phyloP scores from a whole-genome alignment of 2,329 filamentous ascomycete species.

The Lithohypha guttulata region DNA sequence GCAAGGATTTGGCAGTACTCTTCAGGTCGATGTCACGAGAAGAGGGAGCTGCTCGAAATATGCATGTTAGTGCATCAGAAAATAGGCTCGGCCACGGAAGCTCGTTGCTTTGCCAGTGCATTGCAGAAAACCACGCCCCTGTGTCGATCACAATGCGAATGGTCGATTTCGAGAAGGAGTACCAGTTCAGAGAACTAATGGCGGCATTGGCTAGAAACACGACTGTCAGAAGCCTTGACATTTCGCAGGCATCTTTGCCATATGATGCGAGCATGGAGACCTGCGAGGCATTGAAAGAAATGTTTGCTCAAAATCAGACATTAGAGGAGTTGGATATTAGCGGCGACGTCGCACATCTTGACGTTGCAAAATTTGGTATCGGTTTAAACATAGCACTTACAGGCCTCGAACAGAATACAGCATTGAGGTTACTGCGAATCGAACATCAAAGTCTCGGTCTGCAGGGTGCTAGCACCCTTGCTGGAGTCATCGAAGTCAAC shows the following conservation, averaged over 20 bases:
- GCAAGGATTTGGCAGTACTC: constrained; percentile 53
- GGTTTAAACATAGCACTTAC: constrained; percentile 56
- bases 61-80: constrained; percentile 57
- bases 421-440: constrained; percentile 52
- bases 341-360: constrained; percentile 60
- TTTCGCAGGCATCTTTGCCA: constrained; percentile 59
- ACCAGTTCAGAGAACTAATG: constrained; percentile 53
- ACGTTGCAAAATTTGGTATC: constrained; percentile 57
- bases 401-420: constrained; percentile 53
- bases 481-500: constrained; percentile 57
- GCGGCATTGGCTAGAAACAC: constrained; percentile 52
- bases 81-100: constrained; percentile 40
- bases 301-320: constrained; percentile 58
- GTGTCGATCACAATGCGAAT: constrained; percentile 55
- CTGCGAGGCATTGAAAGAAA: constrained; percentile 49
- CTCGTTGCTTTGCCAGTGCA: constrained; percentile 32
- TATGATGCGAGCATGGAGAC: constrained; percentile 59
- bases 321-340: constrained; percentile 59
- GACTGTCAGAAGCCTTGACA: constrained; percentile 54
- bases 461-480: constrained; percentile 58
- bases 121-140: constrained; percentile 46
- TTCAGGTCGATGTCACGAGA: constrained; percentile 51
- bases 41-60: constrained; percentile 41
- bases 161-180: constrained; percentile 57
- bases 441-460: constrained; percentile 59